Evolutionary conservation across 2,329 filamentous ascomycete genomes (phyloP).

Genomic region (Neofusicoccum cordaticola): DNA sequence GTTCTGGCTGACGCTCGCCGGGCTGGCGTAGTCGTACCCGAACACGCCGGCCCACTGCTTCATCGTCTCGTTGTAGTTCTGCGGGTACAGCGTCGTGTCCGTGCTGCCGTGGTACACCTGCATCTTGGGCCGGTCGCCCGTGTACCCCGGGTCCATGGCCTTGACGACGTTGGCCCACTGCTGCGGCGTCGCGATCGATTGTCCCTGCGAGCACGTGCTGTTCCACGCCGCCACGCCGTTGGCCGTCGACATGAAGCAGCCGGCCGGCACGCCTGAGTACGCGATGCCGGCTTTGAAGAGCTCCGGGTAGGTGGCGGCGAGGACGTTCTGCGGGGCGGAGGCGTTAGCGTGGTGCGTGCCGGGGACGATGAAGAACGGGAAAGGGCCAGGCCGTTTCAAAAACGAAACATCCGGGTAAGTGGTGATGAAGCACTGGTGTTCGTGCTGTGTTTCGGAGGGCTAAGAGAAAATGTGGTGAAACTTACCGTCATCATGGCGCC

Average conservation of each 20-base stretch:
- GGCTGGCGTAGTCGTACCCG: conserved; percentile 31
- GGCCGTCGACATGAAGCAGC: conserved; percentile 50
- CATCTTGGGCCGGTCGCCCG: conserved; percentile 50
- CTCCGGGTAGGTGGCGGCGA: conserved; percentile 53
- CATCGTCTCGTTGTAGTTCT: conserved; percentile 56
- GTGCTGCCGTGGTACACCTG: conserved; percentile 57
- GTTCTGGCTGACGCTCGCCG: conserved; percentile 26
- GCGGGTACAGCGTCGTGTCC: conserved; percentile 50
- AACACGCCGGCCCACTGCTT: conserved; percentile 36
- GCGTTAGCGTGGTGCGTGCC: neutral
- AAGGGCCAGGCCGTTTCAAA: too few relatives aligned
- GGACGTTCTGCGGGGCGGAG: conserved; percentile 37
- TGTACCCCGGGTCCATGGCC: conserved; percentile 51
- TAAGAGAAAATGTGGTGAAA: neutral
- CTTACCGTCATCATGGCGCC: conserved; percentile 56
- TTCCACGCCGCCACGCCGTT: conserved; percentile 51
- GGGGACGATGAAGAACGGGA: too few relatives aligned
- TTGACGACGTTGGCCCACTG: conserved; percentile 50
- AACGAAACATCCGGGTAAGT: too few relatives aligned
- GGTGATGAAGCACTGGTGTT: neutral
- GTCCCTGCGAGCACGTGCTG: conserved; percentile 50
- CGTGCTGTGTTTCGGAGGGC: neutral
- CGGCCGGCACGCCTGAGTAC: conserved; percentile 54
- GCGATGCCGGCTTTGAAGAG: conserved; percentile 51
- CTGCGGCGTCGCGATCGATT: conserved; percentile 44